These are phyloP conservation scores for Lentinula boryana DNA, from an alignment of 768 basidiomycete genomes.

Conservation along the genomic window DNA sequence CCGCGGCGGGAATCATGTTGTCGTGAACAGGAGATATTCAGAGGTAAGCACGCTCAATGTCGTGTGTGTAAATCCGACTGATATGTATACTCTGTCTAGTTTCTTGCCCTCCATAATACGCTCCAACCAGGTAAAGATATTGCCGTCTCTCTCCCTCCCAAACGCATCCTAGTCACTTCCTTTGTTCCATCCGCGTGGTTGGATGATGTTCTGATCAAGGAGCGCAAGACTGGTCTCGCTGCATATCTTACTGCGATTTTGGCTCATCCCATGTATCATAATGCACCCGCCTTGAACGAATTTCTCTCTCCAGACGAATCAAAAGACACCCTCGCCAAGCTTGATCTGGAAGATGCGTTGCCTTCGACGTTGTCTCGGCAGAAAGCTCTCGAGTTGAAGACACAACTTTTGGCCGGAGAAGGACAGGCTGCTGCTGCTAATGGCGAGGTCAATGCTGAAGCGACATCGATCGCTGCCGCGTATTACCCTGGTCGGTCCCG, in stretches of 20 bases:
- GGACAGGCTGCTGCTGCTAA: slow-evolving; percentile 5
- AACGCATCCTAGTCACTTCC: slow-evolving; percentile 40
- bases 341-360: slow-evolving; percentile 39
- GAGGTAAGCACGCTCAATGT: slow-evolving; percentile 25
- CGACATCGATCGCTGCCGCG: slow-evolving; percentile 32
- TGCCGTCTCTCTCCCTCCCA: slow-evolving; percentile 35
- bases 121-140: slow-evolving; percentile 27
- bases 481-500: slow-evolving; percentile 30
- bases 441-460: slow-evolving; percentile 16
- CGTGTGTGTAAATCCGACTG: neutral
- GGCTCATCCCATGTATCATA: slow-evolving; percentile 27
- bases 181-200: slow-evolving; percentile 49
- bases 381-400: slow-evolving; percentile 20
- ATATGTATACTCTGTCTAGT: slow-evolving; percentile 16
- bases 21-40: slow-evolving; percentile 34
- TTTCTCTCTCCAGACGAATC: slow-evolving; percentile 29
- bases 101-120: slow-evolving; percentile 33
- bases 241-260: slow-evolving; percentile 36
- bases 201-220: slow-evolving; percentile 44
- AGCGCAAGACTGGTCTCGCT: slow-evolving; percentile 42
- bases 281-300: slow-evolving; percentile 24
- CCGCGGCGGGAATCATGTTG: slow-evolving; percentile 24
- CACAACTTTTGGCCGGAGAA: neutral
- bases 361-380: slow-evolving; percentile 40
- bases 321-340: slow-evolving; percentile 4